Evolutionary conservation across 2,329 filamentous ascomycete genomes (phyloP), one percentile per base, ranked within the genome.

Genomic region (Botrytis squamosa): DNA sequence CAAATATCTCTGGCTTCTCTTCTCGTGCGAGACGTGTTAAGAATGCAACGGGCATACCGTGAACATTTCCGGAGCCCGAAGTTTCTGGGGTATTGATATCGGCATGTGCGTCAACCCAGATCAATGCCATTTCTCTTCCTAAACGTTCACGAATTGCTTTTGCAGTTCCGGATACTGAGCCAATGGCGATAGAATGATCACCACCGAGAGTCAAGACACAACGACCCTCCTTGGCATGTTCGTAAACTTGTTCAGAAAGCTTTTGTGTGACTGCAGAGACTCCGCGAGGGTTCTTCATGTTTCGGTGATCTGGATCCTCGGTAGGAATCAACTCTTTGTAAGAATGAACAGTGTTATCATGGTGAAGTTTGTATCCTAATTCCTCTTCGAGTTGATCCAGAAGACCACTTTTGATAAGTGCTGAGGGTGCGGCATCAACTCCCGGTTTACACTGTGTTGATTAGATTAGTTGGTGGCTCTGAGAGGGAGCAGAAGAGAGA

Each of bases 71-170:
- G 78, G 92, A 96, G 60, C 88, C 92, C 77, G 92, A 95, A 66
- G 90, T 92, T 88, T 98, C 95, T 71, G 95, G 96, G 1, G 93
- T 94, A 85, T 99, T 99, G 86, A 99, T 98, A 83, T 99, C 96
- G 72, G 95, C 92, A 83, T 99, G 96, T 40, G 96, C 96, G 83
- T 99, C 96, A 46, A 99, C 96, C 96, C 96, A 99, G 82, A 99
- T 97, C 74, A 99, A 93, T 20, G 94, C 96, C 76, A 98, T 91
- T 79, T 98, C 95, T 73, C 92, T 88, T 63, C 86, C 89, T 74
- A 97, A 85, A 29, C 95, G 86, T 86, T 99, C 95, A 74, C 93
- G 90, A 59, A 93, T 91, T 0, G 95, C 96, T 85, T 92, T 93
- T 52, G 95, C 93, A 1, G 92, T 93, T 59, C 96, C 96, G 42